These are phyloP conservation scores for Capillidium rhysosporum DNA, from an alignment of 371 early-diverging fungal genomes.

Conservation along the genomic window DNA sequence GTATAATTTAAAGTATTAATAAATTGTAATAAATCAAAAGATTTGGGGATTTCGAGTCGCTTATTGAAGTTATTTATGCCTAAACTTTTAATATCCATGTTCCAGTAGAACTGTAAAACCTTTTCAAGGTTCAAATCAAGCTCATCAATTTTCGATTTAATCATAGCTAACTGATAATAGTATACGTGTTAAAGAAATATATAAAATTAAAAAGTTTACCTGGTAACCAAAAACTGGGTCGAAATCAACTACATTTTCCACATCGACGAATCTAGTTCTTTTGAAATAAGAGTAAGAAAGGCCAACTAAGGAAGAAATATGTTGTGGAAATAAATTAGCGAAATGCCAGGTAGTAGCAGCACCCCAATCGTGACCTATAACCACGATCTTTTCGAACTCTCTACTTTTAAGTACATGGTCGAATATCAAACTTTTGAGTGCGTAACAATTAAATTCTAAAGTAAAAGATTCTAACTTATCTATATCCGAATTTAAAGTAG, in stretches of 20 bases:
- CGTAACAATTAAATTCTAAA: neutral
- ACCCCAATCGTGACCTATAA: conserved; percentile 5
- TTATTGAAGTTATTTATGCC: no score
- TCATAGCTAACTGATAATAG: no score
- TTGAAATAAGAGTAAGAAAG: neutral
- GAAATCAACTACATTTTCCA: neutral
- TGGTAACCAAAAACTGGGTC: neutral
- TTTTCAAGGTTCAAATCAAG: no score
- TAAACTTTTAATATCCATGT: no score
- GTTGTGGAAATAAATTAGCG: neutral
- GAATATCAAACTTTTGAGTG: neutral
- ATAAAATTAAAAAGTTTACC: no score
- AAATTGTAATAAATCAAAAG: no score
- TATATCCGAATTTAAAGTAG: neutral
- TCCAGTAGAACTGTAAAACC: no score
- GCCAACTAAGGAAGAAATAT: neutral
- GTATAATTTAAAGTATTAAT: no score
- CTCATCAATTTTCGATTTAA: no score
- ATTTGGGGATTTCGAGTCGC: no score
- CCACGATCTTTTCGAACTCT: neutral
- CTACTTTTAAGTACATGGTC: neutral
- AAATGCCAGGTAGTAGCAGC: neutral
- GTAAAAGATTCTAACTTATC: neutral
- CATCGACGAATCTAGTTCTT: neutral
- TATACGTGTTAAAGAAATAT: no score